Base-by-base conservation (phyloP, 2,329 filamentous ascomycete genomes). In the Hypoxylon sp. region DNA sequence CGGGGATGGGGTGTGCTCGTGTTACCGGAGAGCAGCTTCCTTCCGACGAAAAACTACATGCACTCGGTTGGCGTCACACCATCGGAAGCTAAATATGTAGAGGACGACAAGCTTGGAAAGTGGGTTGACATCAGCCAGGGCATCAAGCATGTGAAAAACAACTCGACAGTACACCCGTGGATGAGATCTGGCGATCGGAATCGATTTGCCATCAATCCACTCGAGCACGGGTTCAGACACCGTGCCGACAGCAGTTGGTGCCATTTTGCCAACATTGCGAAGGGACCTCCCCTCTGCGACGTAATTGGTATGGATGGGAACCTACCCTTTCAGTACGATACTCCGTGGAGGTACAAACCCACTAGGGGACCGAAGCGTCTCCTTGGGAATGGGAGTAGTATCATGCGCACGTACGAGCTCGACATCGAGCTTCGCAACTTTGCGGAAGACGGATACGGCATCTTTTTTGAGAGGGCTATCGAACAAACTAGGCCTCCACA, bases 1-100 rank as follows among this genome's bases (percentile, higher is more conserved):
- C 55, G 76, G 53, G 83, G 81, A 1, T 86, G 84, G 84, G 82
- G 83, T 6, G 77, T 85, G 8, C 71, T 85, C 41, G 77, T 81
- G 6, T 69, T 86, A 6, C 78, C 79, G 0, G 76, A 79, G 32
- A 78, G 75, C 53, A 78, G 76, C 60, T 85, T 85, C 64, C 70
- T 75, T 47, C 72, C 73, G 6, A 73, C 74, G 1, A 66, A 67
- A 5, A 69, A 67, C 28, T 70, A 73, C 32, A 54, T 64, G 6
- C 75, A 78, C 28, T 66, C 72, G 10, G 67, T 79, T 5, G 78
- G 78, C 7, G 37, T 79, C 19, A 59, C 65, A 2, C 56, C 56
- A 6, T 20, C 57, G 2, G 70, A 78, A 48, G 66, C 65, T 2
- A 64, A 34, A 22, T 71, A 68, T 41, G 64, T 65, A 7, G 17